Base-by-base conservation (phyloP, 2,329 filamentous ascomycete species). In the Pleoardoris graminearum region DNA sequence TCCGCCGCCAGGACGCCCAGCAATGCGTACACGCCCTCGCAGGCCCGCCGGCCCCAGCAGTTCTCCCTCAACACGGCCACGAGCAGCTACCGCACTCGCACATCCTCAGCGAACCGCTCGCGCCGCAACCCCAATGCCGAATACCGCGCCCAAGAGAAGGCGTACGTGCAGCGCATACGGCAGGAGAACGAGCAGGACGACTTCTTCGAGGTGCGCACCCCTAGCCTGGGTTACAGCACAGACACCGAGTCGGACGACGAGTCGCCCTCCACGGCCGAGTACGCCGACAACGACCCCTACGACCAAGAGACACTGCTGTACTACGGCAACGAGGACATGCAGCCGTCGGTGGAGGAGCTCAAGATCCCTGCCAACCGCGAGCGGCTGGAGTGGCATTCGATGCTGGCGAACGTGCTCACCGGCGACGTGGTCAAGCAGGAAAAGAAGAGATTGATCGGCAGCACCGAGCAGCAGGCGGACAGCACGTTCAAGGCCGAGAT, bases 391-490 rank as follows among this genome's bases (percentile, higher is more conserved):
- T 99, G 94, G 94, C 92, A 99, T 75, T 91, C 91, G 3, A 99
- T 99, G 94, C 78, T 99, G 51, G 90, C 93, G 54, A 95, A 93
- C 12, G 94, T 99, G 3, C 78, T 99, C 61, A 97, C 92, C 1
- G 94, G 94, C 60, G 94, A 99, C 72, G 94, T 99, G 7, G 93
- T 99, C 52, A 90, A 91, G 66, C 94, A 99, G 74, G 94, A 99
- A 77, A 99, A 99, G 80, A 96, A 96, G 74, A 86, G 94, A 38
- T 75, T 99, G 66, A 94, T 95, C 61, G 92, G 91, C 39, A 87
- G 90, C 59, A 80, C 83, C 43, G 89, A 90, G 39, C 85, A 91
- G 59, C 88, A 89, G 66, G 84, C 85, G 27, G 84, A 87, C 51
- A 89, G 90, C 68, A 81, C 81, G 21, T 73, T 87, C 62, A 85